phyloP scores from a whole-genome alignment of 495 filamentous ascomycete genomes.

The Podospora conica region DNA sequence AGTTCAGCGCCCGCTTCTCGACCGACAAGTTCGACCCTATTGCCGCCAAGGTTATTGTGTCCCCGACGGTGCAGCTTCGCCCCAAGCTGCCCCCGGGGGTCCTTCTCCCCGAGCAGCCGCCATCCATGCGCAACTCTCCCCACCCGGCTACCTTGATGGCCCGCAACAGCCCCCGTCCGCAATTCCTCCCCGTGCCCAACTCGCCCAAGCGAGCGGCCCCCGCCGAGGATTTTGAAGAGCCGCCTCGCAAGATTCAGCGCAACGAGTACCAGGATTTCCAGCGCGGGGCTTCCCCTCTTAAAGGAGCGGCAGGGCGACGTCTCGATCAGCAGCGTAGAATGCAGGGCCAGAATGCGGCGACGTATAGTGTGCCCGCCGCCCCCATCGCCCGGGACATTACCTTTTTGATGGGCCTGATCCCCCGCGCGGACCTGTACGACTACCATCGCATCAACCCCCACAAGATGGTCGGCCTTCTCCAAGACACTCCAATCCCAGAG shows the following conservation, averaged over 20 bases:
- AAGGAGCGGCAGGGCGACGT: constrained; percentile 73
- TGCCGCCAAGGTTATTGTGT: constrained; percentile 72
- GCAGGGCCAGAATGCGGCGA: constrained; percentile 40
- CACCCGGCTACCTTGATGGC: constrained; percentile 18
- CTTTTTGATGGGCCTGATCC: constrained; percentile 77
- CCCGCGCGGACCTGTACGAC: constrained; percentile 65
- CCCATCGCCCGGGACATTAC: constrained; percentile 72
- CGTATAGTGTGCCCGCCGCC: constrained; percentile 30
- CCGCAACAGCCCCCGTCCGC: constrained; percentile 44
- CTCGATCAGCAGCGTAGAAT: constrained; percentile 69
- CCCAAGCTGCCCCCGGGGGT: constrained; percentile 45
- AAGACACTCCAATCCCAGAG: constrained; percentile 56
- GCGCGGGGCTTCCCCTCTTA: constrained; percentile 80
- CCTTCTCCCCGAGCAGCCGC: constrained; percentile 45
- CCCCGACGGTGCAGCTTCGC: constrained; percentile 64
- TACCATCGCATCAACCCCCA: constrained; percentile 58
- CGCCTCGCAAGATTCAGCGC: constrained; percentile 62
- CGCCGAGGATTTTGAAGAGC: constrained; percentile 66
- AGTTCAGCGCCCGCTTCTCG: constrained; percentile 71
- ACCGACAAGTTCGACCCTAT: constrained; percentile 57
- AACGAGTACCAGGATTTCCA: constrained; percentile 29
- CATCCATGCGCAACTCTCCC: constrained; percentile 51
- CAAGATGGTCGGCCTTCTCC: constrained; percentile 67
- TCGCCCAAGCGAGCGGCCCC: constrained; percentile 73
- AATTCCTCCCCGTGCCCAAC: constrained; percentile 49